Evolutionary conservation across 192 early-diverging fungal species (phyloP).

Genomic region (Gonapodya prolifera): DNA sequence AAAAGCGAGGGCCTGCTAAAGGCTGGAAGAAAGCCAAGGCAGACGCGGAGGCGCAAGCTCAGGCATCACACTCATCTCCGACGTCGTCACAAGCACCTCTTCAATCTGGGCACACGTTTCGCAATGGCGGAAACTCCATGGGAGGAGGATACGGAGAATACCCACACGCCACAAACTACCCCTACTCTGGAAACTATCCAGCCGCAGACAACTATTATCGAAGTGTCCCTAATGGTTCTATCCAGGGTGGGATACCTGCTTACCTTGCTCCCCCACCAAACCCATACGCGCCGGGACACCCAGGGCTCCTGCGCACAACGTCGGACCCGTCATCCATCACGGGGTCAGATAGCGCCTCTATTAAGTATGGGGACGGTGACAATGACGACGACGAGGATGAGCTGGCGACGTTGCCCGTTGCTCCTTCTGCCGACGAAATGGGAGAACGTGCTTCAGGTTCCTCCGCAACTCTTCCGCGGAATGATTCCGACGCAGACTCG

Average conservation of each 20-base stretch:
- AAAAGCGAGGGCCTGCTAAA: neutral
- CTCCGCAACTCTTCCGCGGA: neutral
- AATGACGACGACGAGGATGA: neutral
- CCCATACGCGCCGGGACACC: neutral
- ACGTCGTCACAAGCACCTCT: no score
- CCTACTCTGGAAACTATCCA: no score
- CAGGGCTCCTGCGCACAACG: neutral
- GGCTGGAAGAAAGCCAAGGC: neutral
- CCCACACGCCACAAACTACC: neutral
- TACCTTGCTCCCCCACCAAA: neutral
- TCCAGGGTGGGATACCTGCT: neutral
- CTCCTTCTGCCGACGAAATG: neutral
- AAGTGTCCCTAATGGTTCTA: neutral
- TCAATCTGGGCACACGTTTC: neutral
- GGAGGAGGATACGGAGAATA: neutral
- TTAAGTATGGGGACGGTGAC: neutral
- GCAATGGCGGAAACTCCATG: neutral
- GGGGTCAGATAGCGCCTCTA: neutral
- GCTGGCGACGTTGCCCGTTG: neutral
- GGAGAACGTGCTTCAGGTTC: neutral
- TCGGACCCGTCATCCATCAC: neutral
- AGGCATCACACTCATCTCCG: neutral
- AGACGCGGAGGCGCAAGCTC: neutral
- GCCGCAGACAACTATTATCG: no score
- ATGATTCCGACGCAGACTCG: neutral